A percentile compares a stretch with the other conserved stretches of the same genome.
Conservation (phyloP, 2,329 filamentous ascomycete genomes). For the Falciphora oryzae region DNA sequence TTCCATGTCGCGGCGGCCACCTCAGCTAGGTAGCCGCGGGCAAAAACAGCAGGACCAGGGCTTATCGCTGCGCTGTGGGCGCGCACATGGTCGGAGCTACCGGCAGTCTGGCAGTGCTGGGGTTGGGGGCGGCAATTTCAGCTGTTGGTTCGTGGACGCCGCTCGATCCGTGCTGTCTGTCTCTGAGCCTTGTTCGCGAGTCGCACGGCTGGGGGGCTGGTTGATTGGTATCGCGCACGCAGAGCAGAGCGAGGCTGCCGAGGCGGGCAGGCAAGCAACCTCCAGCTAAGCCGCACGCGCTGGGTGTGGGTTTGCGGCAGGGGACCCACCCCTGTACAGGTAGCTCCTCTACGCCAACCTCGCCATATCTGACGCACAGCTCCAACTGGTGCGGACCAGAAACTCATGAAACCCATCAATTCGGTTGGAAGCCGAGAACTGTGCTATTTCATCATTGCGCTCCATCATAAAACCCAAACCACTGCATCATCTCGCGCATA, state of each 20-base stretch:
- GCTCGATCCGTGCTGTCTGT: not conserved
- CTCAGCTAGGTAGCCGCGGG: not conserved
- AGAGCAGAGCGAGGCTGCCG: not conserved
- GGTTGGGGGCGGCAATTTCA: not conserved
- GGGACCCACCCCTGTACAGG: not conserved
- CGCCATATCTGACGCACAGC: not conserved
- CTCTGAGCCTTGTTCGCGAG: not conserved
- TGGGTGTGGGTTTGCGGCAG: conserved; percentile 1
- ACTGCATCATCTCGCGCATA: too few species aligned
- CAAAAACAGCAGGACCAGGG: not conserved
- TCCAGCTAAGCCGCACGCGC: not conserved
- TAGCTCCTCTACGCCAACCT: not conserved
- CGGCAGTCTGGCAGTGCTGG: not conserved
- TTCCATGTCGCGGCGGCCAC: conserved; percentile 12
- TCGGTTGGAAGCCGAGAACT: too few species aligned
- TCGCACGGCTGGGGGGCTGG: not conserved
- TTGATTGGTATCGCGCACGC: not conserved
- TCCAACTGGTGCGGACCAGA: too few species aligned
- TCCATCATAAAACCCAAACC: too few species aligned
- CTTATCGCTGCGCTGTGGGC: not conserved
- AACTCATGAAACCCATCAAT: too few species aligned
- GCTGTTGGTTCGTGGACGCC: not conserved
- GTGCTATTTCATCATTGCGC: too few species aligned
- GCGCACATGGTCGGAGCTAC: not conserved
- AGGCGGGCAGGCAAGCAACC: not conserved